Evolutionary conservation across 202 grass and related monocot species (phyloP).

Genomic region (Brachypodium distachyon): DNA sequence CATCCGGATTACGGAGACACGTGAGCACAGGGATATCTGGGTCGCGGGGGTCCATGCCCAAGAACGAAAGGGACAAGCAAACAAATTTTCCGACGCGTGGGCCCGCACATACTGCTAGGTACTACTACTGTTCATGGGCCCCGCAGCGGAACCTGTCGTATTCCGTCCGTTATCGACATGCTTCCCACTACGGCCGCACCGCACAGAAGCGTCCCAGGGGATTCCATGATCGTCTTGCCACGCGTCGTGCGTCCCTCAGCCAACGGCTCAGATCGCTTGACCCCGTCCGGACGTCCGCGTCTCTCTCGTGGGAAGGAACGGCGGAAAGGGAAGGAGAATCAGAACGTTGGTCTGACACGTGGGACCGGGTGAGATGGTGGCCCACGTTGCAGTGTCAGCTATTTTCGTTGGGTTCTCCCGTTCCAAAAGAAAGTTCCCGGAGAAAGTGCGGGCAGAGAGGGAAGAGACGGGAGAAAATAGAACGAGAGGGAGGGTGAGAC

Average conservation of each 20-base stretch:
- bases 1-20: not conserved
- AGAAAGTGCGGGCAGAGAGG: slow-evolving; percentile 37
- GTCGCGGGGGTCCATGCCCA: not conserved
- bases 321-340: not conserved
- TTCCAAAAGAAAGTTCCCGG: slow-evolving; percentile 14
- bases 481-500: not conserved
- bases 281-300: slow-evolving; percentile 1
- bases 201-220: not conserved
- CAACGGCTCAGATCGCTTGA: slow-evolving; percentile 25
- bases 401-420: not conserved
- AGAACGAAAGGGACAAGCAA: not conserved
- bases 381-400: slow-evolving; percentile 1
- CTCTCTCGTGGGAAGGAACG: not conserved
- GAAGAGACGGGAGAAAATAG: slow-evolving; percentile 11
- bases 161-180: slow-evolving; percentile 8
- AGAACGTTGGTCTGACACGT: slow-evolving; percentile 4
- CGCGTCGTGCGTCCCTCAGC: not conserved
- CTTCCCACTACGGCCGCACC: not conserved
- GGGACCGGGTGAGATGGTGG: not conserved
- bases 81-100: not conserved
- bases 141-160: not conserved
- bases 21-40: not conserved
- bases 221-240: not conserved
- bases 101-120: not conserved
- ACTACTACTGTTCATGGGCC: not conserved